Evolutionary conservation across 2,329 filamentous ascomycete species (phyloP).

Genomic region (Thielaviopsis cerberus): DNA sequence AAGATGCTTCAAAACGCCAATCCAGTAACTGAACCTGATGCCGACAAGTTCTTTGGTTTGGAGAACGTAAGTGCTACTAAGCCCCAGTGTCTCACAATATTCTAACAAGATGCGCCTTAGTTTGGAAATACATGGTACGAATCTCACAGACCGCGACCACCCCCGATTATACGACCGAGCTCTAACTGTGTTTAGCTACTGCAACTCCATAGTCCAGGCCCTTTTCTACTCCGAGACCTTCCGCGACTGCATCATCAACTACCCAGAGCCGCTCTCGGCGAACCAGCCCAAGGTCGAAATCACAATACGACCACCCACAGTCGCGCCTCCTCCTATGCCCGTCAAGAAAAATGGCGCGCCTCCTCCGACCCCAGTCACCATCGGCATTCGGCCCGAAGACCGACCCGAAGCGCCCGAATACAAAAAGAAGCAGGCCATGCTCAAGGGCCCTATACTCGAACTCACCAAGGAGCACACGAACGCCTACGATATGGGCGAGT

Average conservation of each 20-base stretch:
- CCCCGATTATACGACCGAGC: not conserved
- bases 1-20: conserved; percentile 70
- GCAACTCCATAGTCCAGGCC: conserved; percentile 94
- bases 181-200: conserved; percentile 46
- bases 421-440: conserved; percentile 89
- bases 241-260: conserved; percentile 83
- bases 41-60: conserved; percentile 94
- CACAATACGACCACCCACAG: conserved; percentile 35
- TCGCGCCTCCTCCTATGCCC: conserved; percentile 26
- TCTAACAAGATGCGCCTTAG: conserved; percentile 31
- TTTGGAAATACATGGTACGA: conserved; percentile 92
- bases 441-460: conserved; percentile 71
- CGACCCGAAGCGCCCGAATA: conserved; percentile 90
- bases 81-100: not conserved
- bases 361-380: conserved; percentile 18
- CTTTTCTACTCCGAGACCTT: conserved; percentile 91
- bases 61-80: conserved; percentile 77
- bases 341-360: conserved; percentile 6
- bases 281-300: conserved; percentile 47
- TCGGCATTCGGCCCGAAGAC: conserved; percentile 57
- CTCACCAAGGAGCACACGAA: conserved; percentile 62
- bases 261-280: conserved; percentile 55
- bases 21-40: conserved; percentile 67
- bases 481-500: conserved; percentile 83
- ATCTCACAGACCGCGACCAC: conserved; percentile 2